Evolutionary conservation across 441 rosid species (phyloP).

Genomic region (Euphorbia celastroides): DNA sequence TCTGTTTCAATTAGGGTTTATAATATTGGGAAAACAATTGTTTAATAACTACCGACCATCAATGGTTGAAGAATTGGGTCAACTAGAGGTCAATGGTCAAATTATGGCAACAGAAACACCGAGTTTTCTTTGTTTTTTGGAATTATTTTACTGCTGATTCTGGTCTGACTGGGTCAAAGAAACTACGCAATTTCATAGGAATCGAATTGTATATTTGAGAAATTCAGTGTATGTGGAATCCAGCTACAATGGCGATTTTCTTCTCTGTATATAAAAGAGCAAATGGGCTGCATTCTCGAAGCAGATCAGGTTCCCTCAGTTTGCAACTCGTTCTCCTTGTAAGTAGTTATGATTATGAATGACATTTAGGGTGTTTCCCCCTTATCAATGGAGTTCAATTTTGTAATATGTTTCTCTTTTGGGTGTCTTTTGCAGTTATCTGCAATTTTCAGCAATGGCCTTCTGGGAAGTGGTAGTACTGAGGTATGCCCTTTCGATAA

Average conservation of each 20-base stretch:
- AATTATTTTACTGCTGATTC: not conserved
- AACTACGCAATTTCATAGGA: not conserved
- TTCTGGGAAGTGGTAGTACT: not conserved
- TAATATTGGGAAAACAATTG: too few species aligned
- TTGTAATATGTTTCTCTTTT: not conserved
- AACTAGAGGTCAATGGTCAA: not conserved
- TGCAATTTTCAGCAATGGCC: not conserved
- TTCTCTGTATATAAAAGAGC: not conserved
- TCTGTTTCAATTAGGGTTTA: too few species aligned
- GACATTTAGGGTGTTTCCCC: not conserved
- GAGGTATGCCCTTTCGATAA: not conserved
- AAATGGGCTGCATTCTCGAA: not conserved
- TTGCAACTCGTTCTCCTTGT: too few species aligned
- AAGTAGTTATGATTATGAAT: too few species aligned
- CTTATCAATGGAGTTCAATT: too few species aligned
- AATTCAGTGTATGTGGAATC: not conserved
- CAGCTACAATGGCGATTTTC: not conserved
- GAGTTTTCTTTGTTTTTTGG: not conserved
- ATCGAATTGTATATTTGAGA: not conserved
- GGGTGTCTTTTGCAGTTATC: not conserved
- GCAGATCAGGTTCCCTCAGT: too few species aligned
- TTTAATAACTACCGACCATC: conserved; percentile 29
- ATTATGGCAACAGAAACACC: not conserved
- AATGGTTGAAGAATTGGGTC: too few species aligned
- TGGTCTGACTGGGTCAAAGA: not conserved